Evolutionary conservation across 2,329 filamentous ascomycete genomes (phyloP).

Genomic region (Podosphaera fusca): DNA sequence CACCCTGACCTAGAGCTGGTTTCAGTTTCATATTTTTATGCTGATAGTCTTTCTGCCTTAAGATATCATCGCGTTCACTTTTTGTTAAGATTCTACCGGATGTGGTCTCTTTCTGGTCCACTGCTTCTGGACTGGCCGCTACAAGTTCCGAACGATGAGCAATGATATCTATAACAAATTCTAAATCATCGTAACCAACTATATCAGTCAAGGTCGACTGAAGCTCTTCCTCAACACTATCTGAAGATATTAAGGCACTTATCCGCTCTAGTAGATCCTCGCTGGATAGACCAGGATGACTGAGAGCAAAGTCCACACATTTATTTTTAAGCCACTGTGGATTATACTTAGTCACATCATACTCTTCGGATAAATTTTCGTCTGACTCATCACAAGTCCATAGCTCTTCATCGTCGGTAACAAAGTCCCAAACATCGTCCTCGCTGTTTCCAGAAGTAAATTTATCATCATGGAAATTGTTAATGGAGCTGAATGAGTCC

Average conservation of each 20-base stretch:
- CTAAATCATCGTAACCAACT: conserved; percentile 78
- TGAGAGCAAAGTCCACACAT: conserved; percentile 41
- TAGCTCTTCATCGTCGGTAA: conserved; percentile 50
- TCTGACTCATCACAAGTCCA: conserved; percentile 42
- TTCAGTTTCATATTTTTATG: conserved; percentile 61
- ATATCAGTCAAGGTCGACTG: conserved; percentile 78
- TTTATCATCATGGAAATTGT: conserved; percentile 39
- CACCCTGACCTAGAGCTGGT: conserved; percentile 44
- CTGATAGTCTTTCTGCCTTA: conserved; percentile 52
- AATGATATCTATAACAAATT: conserved; percentile 82
- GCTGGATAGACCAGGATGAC: conserved; percentile 42
- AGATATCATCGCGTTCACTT: conserved; percentile 53
- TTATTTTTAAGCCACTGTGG: conserved; percentile 47
- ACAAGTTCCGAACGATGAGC: conserved; percentile 49
- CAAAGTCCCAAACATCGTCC: conserved; percentile 84
- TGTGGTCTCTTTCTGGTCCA: conserved; percentile 19
- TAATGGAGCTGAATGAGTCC: conserved; percentile 29
- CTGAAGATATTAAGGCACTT: conserved; percentile 45
- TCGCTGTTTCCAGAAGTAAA: conserved; percentile 31
- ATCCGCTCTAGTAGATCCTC: conserved; percentile 59
- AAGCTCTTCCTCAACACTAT: conserved; percentile 57
- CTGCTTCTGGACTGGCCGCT: conserved; percentile 17
- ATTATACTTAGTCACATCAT: conserved; percentile 22
- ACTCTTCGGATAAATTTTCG: conserved; percentile 17
- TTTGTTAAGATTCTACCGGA: conserved; percentile 43